phyloP scores from a whole-genome alignment of 352 stramenopile species.

The Phytophthora citrophthora region DNA sequence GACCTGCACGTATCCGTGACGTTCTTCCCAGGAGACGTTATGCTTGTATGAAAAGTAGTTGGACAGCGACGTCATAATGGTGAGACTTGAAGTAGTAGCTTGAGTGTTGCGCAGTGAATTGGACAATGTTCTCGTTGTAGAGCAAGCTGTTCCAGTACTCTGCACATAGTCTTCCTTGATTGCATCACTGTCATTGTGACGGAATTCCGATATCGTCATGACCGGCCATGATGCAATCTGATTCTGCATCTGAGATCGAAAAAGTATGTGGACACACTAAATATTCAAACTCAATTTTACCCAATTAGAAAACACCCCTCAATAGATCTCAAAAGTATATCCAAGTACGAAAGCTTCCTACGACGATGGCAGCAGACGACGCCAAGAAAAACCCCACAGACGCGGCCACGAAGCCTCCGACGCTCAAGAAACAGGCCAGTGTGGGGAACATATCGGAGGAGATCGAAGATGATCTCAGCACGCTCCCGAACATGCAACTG shows the following conservation, averaged over 20 bases:
- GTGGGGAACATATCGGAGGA: constrained; percentile 88
- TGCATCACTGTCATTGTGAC: constrained; percentile 4
- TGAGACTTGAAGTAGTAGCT: not conserved
- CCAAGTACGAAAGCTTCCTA: too few relatives aligned
- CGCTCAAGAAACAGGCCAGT: constrained; percentile 77
- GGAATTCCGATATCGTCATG: not conserved
- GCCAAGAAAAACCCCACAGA: constrained; percentile 16
- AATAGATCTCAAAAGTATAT: constrained; percentile 5
- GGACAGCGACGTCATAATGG: not conserved
- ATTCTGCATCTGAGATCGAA: too few relatives aligned
- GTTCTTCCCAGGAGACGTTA: constrained; percentile 8
- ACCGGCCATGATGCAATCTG: not conserved
- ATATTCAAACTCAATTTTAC: too few relatives aligned
- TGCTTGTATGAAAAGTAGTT: constrained; percentile 5
- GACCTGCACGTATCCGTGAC: constrained; percentile 10
- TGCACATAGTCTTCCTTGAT: not conserved
- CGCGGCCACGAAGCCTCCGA: constrained; percentile 13
- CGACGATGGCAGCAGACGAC: constrained; percentile 17
- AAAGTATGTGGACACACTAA: too few relatives aligned
- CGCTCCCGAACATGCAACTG: constrained; percentile 82
- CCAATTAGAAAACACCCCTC: not conserved
- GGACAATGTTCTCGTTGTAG: not conserved
- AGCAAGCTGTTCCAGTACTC: too few relatives aligned
- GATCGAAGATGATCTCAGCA: constrained; percentile 83
- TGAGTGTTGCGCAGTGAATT: not conserved